Evolutionary conservation across 1,284 basidiomycete genomes (phyloP).

Genomic region (Wallemia mellicola): DNA sequence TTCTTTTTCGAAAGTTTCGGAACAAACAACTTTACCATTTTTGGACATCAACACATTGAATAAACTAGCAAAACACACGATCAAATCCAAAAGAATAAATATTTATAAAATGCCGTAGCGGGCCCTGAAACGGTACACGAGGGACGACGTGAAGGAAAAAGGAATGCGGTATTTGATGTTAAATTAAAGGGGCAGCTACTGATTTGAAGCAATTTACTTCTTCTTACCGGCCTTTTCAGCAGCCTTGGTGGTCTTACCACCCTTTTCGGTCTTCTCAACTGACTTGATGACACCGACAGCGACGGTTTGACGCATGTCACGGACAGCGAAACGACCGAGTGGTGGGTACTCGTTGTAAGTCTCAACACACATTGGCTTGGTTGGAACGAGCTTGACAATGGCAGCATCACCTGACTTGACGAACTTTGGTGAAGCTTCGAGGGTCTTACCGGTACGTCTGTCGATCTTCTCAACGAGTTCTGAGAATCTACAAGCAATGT

Average conservation of each 20-base stretch:
- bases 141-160: not conserved
- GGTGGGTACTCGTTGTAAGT: slow-evolving; percentile 70
- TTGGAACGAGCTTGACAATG: slow-evolving; percentile 90
- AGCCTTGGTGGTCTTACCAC: slow-evolving; percentile 69
- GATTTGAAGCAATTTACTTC: slow-evolving; percentile 32
- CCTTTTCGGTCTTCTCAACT: slow-evolving; percentile 62
- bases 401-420: slow-evolving; percentile 72
- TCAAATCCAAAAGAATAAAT: not conserved
- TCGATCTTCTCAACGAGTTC: slow-evolving; percentile 98
- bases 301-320: slow-evolving; percentile 94
- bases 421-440: slow-evolving; percentile 74
- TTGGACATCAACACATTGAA: not conserved
- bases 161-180: not conserved
- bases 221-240: slow-evolving; percentile 88
- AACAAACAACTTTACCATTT: no score
- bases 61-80: not conserved
- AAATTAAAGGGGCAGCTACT: not conserved
- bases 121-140: not conserved
- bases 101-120: not conserved
- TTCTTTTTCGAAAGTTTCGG: no score
- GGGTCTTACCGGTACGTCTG: slow-evolving; percentile 77
- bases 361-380: slow-evolving; percentile 93
- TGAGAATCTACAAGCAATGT: slow-evolving; percentile 99
- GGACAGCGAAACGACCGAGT: slow-evolving; percentile 27
- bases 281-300: slow-evolving; percentile 92